Base-by-base conservation (phyloP, 2,329 filamentous ascomycete genomes). In the Aureobasidium sp. region DNA sequence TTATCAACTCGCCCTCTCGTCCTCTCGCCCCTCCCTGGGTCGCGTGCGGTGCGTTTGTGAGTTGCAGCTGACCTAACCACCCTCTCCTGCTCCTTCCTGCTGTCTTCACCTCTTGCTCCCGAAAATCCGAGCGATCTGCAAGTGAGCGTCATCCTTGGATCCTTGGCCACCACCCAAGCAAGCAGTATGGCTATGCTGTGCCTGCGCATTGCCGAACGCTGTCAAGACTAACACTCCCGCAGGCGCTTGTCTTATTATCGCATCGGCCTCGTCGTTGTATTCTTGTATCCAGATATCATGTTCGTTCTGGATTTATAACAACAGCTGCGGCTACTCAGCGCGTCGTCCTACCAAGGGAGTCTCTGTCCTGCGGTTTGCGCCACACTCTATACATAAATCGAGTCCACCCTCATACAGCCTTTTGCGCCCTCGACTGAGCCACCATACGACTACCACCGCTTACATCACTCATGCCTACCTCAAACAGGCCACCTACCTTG, bases 211-310 rank as follows among this genome's bases (percentile, higher is more conserved):
- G 44, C 40, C 42, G 8, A 35, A 49, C 24, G 27, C n/a, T 22
- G n/a, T 40, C 57, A 14, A 31, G 45, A 50, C 57, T 60, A 42
- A 60, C 57, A 49, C 31, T 50, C 45, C 14, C 12, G 12, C 24
- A 49, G 57, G 44, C 33, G 44, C 57, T 40, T 49, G 33, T 49
- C 44, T 60, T 35, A 29, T 59, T 33, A 42, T 45, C 45, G 44
- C 57, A 49, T 60, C 45, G 44, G 57, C 57, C 44, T 50, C 45
- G 57, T 50, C 33, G 57, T 60, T 50, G 57, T 60, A 50, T 60
- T 60, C 33, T 50, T 60, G 44, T 22, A 60, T 27, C 35, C 27
- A 50, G 35, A 29, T 24, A 60, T 22, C 57, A 60, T 60, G 57
- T 50, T 24, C 44, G 33, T 40, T 42, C 57, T 40, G 45, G 33